Base-by-base conservation (phyloP, 768 basidiomycete genomes). In the Leccinum arenicola region DNA sequence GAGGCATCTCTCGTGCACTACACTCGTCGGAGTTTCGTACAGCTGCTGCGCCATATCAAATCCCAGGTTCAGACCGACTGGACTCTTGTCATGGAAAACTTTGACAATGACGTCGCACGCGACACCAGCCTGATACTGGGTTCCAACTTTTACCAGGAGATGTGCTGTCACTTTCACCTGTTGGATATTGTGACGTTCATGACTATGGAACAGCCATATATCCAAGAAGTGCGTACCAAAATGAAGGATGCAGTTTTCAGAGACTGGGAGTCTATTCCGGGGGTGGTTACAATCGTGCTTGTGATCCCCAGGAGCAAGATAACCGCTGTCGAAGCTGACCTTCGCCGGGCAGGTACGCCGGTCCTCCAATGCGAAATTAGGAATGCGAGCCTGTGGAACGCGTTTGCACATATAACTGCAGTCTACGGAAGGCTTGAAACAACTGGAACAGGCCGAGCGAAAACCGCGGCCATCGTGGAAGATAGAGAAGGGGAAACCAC, bases 1-100 rank as follows among this genome's bases (percentile, higher is more conserved):
- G 57, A 56, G 12, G 62, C 67, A 11, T 65, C 58, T 31, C 59
- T 73, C 31, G 27, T 77, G 21, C 81, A 81, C 59, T 85, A 86
- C 61, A 75, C 69, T 10, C 77, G 85, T 12, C 72, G 72, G 38
- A 79, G 76, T 33, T 84, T 85, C 54, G 82, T 73, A 1, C 61
- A 74, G 3, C 68, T 87, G 45, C 68, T 87, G 15, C 64, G 65
- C 15, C 63, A 77, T 12, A 70, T 83, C 35, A 78, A 76, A 58
- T 68, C 67, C 21, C 69, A 73, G 40, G 66, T 78, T 7, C 58
- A 60, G 23, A 63, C 70, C 2, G 69, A 79, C 48, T 87, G 86
- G 86, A 52, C 27, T 0, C 57, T 68, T 23, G 69, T 75, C 10
- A 77, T 87, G 74, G 61, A 64, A 9, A 52, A 59, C 53, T 38